phyloP scores from a whole-genome alignment of 257 asterid genomes.

The Gentiana macrophylla region DNA sequence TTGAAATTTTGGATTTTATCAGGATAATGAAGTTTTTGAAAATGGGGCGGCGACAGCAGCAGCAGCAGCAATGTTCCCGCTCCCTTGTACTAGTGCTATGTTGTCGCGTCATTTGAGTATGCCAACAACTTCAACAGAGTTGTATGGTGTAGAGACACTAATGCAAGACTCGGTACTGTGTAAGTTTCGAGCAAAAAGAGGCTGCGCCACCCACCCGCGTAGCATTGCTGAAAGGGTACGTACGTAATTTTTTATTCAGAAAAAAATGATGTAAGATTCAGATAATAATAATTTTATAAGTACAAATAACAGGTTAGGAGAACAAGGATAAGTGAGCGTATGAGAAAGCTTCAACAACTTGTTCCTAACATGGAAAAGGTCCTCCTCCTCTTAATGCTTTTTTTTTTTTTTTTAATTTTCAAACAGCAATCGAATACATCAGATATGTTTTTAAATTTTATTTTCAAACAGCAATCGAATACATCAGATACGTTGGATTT shows the following conservation, averaged over 20 bases:
- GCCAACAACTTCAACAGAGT: conserved; percentile 39
- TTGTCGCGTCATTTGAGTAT: conserved; percentile 68
- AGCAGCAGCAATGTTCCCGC: too few relatives aligned
- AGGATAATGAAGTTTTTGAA: conserved; percentile 31
- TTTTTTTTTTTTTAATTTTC: too few relatives aligned
- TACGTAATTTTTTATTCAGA: too few relatives aligned
- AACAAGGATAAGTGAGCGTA: conserved; percentile 66
- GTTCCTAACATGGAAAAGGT: conserved; percentile 94
- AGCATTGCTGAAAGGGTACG: conserved; percentile 94
- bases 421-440: too few relatives aligned
- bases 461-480: too few relatives aligned
- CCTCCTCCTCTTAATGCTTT: too few relatives aligned
- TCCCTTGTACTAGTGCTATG: too few relatives aligned
- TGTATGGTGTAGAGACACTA: conserved; percentile 40
- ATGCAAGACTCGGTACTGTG: conserved; percentile 70
- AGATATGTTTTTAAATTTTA: too few relatives aligned
- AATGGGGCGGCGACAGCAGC: conserved; percentile 15
- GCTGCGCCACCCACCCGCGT: conserved; percentile 86
- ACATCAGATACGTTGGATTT: too few relatives aligned
- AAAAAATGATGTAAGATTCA: too few relatives aligned
- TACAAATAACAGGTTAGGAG: conserved; percentile 48
- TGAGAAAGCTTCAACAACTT: conserved; percentile 77
- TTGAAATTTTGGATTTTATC: conserved; percentile 4
- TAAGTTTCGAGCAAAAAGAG: conserved; percentile 70
- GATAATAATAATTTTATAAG: too few relatives aligned